phyloP scores from a whole-genome alignment of 768 basidiomycete species.

The Suillus discolor region DNA sequence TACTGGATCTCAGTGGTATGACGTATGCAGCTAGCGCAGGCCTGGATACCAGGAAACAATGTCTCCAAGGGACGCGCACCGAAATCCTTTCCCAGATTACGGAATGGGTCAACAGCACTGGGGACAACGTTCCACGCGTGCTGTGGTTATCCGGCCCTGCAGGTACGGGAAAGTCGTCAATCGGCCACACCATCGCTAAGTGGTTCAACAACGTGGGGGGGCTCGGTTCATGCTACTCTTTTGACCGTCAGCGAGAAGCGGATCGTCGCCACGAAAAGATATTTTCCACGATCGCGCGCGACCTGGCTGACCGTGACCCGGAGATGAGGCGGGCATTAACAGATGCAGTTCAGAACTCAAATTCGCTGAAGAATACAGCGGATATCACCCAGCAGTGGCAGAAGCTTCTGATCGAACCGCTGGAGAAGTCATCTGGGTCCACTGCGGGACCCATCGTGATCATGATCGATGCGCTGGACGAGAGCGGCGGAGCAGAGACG shows the following conservation, averaged over 20 bases:
- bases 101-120: slow-evolving; percentile 24
- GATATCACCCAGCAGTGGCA: slow-evolving; percentile 4
- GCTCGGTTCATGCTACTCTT: slow-evolving; percentile 15
- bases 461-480: slow-evolving; percentile 28
- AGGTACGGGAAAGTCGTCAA: slow-evolving; percentile 27
- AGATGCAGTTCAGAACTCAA: not conserved
- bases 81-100: slow-evolving; percentile 16
- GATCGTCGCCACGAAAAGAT: slow-evolving; percentile 12
- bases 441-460: slow-evolving; percentile 16
- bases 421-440: not conserved
- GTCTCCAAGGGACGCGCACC: not conserved
- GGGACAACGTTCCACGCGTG: slow-evolving; percentile 11
- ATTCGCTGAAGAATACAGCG: not conserved
- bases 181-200: slow-evolving; percentile 12
- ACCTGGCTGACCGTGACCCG: slow-evolving; percentile 14
- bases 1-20: not conserved
- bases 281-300: slow-evolving; percentile 23
- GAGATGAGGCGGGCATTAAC: not conserved
- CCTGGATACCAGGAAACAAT: not conserved
- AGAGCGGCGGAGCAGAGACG: slow-evolving; percentile 12
- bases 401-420: not conserved
- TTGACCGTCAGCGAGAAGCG: slow-evolving; percentile 9
- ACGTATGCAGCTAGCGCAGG: not conserved
- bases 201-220: slow-evolving; percentile 13
- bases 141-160: slow-evolving; percentile 28